Percentiles rank a stretch among this genome's conserved stretches.
Evolutionary conservation across 768 basidiomycete species (phyloP).

Genomic region (Mycena rebaudengoi): DNA sequence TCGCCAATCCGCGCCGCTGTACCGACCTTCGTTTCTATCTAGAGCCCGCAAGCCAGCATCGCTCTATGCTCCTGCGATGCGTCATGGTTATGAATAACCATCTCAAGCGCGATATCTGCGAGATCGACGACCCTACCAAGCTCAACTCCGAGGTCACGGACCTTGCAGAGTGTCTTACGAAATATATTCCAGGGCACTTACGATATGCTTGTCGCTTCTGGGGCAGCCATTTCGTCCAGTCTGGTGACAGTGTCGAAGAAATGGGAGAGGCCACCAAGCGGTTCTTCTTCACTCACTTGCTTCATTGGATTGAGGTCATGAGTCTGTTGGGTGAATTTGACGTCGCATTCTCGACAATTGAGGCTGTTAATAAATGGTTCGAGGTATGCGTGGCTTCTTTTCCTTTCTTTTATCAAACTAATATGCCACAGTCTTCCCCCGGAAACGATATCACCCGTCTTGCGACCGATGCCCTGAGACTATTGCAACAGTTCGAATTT

Average conservation of each 20-base stretch:
- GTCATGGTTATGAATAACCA: background rate
- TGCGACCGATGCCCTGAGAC: background rate
- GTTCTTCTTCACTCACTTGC: background rate
- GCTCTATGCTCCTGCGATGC: background rate
- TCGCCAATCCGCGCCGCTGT: background rate
- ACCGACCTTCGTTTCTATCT: background rate
- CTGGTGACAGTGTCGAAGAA: background rate
- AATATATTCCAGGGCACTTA: background rate
- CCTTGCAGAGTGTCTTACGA: background rate
- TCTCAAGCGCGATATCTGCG: background rate
- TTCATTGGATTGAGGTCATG: constrained; percentile 3
- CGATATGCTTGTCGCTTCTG: background rate
- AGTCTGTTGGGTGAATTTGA: background rate
- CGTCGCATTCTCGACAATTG: background rate
- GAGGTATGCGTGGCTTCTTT: background rate
- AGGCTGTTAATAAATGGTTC: background rate
- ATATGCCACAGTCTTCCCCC: background rate
- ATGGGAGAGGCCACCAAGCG: background rate
- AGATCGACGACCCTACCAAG: background rate
- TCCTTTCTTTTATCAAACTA: background rate
- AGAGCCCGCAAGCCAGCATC: background rate
- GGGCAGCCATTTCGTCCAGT: background rate
- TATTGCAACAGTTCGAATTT: background rate
- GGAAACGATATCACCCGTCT: background rate
- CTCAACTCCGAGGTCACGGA: background rate